Conservation (phyloP, 441 rosid genomes). For the Syzygium syzygioides region DNA sequence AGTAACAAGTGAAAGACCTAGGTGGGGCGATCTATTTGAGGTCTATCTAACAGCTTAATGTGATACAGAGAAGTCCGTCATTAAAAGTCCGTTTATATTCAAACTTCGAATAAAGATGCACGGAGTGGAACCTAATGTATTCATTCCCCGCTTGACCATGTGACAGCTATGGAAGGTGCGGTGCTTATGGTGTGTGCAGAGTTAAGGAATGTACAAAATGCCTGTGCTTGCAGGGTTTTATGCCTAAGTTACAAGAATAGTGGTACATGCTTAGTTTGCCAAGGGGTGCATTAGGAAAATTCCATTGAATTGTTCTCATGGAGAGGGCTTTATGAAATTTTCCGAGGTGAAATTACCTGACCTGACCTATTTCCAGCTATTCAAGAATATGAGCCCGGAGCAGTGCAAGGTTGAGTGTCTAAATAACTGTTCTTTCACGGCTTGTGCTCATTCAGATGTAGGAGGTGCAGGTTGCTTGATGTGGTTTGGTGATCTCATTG, state of each 20-base stretch:
- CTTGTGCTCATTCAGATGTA: background rate
- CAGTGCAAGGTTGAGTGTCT: no score
- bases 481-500: no score
- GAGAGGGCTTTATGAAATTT: background rate
- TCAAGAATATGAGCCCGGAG: no score
- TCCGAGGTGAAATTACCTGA: no score
- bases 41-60: no score
- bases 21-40: no score
- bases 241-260: background rate
- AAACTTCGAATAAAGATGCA: no score
- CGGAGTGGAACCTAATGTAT: no score
- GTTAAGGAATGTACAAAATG: background rate
- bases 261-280: background rate
- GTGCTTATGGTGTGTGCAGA: background rate
- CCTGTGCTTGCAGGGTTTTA: background rate
- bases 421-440: background rate
- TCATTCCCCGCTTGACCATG: background rate
- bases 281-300: background rate
- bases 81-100: no score
- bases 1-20: no score
- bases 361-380: no score
- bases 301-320: background rate
- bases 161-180: background rate
- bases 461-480: slow-evolving; percentile 1
- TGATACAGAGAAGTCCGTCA: no score